Evolutionary conservation across 306 rosid species (phyloP), one percentile per base, ranked within the genome.

Genomic region (Dryas drummondii): DNA sequence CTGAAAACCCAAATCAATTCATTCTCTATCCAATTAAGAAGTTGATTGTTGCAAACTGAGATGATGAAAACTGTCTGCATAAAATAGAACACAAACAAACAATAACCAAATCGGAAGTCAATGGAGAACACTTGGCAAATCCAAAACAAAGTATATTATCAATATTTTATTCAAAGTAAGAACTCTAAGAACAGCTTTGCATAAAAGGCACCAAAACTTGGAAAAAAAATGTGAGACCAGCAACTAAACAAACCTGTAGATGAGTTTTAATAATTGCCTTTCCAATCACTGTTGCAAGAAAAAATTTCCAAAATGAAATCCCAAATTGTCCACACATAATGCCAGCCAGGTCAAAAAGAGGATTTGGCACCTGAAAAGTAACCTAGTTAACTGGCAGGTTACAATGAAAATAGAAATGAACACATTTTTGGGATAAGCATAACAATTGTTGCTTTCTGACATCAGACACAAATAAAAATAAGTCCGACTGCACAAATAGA

Each of bases 281-380:
- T 80, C 99, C 99, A 75, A 90, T 82, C 87, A 90, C 77, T 50
- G 99, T 96, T 72, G 98, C 89, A 22, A 89, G 84, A 68, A 96
- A 96, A 73, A 96, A 92, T 65, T 89, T 78, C 98, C 98, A 90
- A 75, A 96, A 96, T 7, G 99, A 87, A 81, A 90, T 77, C 47
- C 98, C 96, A 79, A 90, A 92, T 88, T 96, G 99, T 78, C 99
- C 99, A 82, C 99, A 96, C 99, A 96, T 90, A 78, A 96, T 96
- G 86, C 99, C 99, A 66, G 99, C 99, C 68, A 96, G 91, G 89
- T 92, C 99, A 82, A 96, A 96, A 66, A 96, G 86, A 81, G 99
- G 99, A 87, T 96, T 96, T 60, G 99, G 99, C 57, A 96, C 89
- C 99, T 96, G 90, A 76, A 79, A 80, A 76, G 53, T 49, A 87